These are phyloP conservation scores for Blastobotrys peoriensis DNA, from an alignment of 805 yeast genomes.

Conservation along the genomic window DNA sequence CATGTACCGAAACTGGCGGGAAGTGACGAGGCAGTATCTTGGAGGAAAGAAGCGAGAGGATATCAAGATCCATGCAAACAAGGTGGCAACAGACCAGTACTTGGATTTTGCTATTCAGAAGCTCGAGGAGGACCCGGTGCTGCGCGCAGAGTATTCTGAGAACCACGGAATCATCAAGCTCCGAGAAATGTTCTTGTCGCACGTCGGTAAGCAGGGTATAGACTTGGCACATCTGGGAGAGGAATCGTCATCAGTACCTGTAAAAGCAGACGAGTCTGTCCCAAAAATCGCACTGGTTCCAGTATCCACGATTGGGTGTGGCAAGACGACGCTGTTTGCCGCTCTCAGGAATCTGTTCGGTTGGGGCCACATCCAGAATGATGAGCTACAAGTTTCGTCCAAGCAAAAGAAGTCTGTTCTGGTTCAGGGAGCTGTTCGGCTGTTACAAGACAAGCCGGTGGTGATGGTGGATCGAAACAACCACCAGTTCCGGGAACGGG, in stretches of 20 bases:
- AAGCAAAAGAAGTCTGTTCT: slow-evolving; percentile 14
- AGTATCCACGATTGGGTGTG: slow-evolving; percentile 89
- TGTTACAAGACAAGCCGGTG: slow-evolving; percentile 37
- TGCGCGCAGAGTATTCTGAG: slow-evolving; percentile 40
- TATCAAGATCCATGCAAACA: slow-evolving; percentile 23
- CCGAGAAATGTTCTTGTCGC: slow-evolving; percentile 56
- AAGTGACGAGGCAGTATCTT: slow-evolving; percentile 63
- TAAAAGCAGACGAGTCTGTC: slow-evolving; percentile 28
- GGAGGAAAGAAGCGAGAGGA: slow-evolving; percentile 19
- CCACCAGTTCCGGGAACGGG: slow-evolving; percentile 63
- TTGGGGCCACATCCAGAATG: slow-evolving; percentile 81
- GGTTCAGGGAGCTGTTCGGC: slow-evolving; percentile 22
- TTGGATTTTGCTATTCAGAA: slow-evolving; percentile 57
- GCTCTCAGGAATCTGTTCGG: slow-evolving; percentile 53
- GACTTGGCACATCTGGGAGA: slow-evolving; percentile 47
- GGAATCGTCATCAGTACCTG: slow-evolving; percentile 27
- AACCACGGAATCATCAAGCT: slow-evolving; percentile 72
- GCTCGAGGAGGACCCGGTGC: slow-evolving; percentile 43
- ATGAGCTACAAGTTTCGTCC: slow-evolving; percentile 36
- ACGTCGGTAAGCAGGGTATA: slow-evolving; percentile 51
- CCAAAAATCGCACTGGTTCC: slow-evolving; percentile 58
- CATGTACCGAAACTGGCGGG: slow-evolving; percentile 86
- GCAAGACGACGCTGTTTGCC: slow-evolving; percentile 77
- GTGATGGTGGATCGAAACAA: slow-evolving; percentile 82
- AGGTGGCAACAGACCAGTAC: slow-evolving; percentile 41